A percentile compares a stretch with the other conserved stretches of the same genome.
Conservation (phyloP, 306 rosid genomes). For the Quillaja saponaria region DNA sequence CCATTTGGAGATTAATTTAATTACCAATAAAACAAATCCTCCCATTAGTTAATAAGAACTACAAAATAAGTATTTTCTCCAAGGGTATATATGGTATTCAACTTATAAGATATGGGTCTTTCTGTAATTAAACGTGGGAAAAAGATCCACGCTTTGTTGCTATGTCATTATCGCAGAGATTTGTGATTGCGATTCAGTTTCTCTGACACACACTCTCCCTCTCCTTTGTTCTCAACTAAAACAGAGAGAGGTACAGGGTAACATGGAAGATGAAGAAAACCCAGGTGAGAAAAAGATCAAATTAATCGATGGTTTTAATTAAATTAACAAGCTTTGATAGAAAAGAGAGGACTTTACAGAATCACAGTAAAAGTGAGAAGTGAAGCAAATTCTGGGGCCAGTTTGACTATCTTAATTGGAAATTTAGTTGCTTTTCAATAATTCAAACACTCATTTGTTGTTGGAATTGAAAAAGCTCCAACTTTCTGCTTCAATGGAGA, state of each 20-base stretch:
- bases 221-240: background rate
- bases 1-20: background rate
- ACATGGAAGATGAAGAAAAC: slow-evolving; percentile 16
- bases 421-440: background rate
- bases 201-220: slow-evolving; percentile 16
- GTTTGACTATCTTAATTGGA: background rate
- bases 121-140: slow-evolving; percentile 43
- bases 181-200: slow-evolving; percentile 65
- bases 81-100: slow-evolving; percentile 24
- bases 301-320: background rate
- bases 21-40: background rate
- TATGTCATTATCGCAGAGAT: slow-evolving; percentile 76
- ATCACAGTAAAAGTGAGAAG: slow-evolving; percentile 8
- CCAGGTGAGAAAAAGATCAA: slow-evolving; percentile 16
- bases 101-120: slow-evolving; percentile 15
- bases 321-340: background rate
- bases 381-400: background rate
- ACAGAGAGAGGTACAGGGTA: background rate
- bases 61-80: background rate
- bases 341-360: background rate
- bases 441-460: slow-evolving; percentile 2
- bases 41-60: slow-evolving; percentile 12
- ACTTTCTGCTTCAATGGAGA: background rate
- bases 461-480: background rate
- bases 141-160: slow-evolving; percentile 65